Evolutionary conservation across 345 rosid genomes (phyloP), one percentile per base, ranked within the genome.

Genomic region (Eucalyptus cloeziana): DNA sequence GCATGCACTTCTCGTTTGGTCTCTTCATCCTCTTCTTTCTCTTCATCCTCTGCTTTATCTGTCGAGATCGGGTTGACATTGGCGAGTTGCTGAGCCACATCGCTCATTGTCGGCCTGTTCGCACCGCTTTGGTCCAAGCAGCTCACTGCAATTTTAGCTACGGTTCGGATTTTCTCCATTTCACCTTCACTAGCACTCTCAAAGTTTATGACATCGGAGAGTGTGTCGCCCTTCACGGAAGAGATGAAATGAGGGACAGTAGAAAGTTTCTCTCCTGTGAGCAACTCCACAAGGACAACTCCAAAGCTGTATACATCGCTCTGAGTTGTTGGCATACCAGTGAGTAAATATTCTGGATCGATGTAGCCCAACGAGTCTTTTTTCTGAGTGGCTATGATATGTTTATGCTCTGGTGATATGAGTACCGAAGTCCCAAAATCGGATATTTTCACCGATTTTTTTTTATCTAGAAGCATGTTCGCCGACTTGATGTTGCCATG

Each of bases 1-100:
- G 2, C 7, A 33, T 33, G 4, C 43, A 8, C 22, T 67, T 67
- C 5, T 1, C 0, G 4, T n/a, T 67, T 1, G 6, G 4, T 14
- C 25, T 71, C 13, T 33, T 71, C 44, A 17, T 16, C 3, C 24
- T n/a, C 31, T 14, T 64, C 76, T 64, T 64, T 49, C 50, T 51
- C 79, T 31, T 24, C 62, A 16, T 51, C 8, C 56, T 52, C 56
- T 52, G 17, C 56, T 58, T 25, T 1, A 58, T 0, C 13, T 58
- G 7, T 37, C 25, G 25, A 17, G 44, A 1, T 37, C 7, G 44
- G 44, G 81, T 71, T 0, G 37, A 71, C 10, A 16, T 1, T 2
- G 7, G 25, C 25, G 4, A 71, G 81, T 16, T 30, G 44, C 25
- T 19, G 2, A 33, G 44, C 81, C 81, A 71, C 81, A 33, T 17